phyloP scores from a whole-genome alignment of 2,329 filamentous ascomycete species.

The Sarocladiaceae sp. region DNA sequence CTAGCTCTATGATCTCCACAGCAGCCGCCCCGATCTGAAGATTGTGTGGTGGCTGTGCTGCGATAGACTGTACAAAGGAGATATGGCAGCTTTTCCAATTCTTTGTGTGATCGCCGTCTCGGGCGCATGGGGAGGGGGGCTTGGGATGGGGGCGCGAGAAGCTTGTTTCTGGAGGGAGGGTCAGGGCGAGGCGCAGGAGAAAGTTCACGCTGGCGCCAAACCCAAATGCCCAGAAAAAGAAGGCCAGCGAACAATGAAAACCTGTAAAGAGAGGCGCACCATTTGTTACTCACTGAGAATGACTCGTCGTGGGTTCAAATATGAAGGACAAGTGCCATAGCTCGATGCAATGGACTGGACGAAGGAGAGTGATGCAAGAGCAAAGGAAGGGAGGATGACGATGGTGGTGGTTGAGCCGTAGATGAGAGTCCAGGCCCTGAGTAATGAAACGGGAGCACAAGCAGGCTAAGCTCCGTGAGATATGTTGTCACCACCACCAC shows the following conservation, averaged over 20 bases:
- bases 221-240: background rate
- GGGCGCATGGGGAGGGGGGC: background rate
- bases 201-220: constrained; percentile 2
- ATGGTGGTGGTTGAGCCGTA: background rate
- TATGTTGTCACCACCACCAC: background rate
- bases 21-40: background rate
- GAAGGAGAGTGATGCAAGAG: background rate
- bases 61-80: background rate
- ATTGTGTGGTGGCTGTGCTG: background rate
- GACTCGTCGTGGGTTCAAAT: too few species aligned
- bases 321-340: background rate
- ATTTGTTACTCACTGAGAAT: background rate
- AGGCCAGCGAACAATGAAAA: background rate
- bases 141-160: background rate
- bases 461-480: background rate
- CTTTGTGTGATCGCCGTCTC: background rate
- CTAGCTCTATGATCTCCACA: background rate
- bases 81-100: too few species aligned
- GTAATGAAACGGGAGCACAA: background rate
- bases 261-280: background rate
- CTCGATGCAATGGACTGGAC: background rate
- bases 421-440: background rate
- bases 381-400: background rate
- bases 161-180: background rate
- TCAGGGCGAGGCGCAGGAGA: background rate